phyloP scores from a whole-genome alignment of 805 yeast species.

The Huiozyma sinensis region DNA sequence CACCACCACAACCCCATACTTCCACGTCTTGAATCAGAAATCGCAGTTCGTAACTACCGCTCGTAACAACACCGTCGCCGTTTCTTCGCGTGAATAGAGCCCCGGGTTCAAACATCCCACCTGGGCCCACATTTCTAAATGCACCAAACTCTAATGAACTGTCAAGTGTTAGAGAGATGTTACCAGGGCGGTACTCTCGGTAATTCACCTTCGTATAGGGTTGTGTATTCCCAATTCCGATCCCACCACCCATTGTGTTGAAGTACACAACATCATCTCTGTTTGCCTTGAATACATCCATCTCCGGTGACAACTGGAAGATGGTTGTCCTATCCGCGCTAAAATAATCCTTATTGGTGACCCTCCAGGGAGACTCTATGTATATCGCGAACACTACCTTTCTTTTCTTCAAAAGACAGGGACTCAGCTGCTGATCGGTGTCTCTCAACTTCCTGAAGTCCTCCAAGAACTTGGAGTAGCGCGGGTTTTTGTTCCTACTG shows the following conservation, averaged over 20 bases:
- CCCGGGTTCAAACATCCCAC: slow-evolving; percentile 39
- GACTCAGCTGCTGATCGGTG: slow-evolving; percentile 16
- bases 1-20: slow-evolving; percentile 87
- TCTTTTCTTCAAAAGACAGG: slow-evolving; percentile 19
- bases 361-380: slow-evolving; percentile 65
- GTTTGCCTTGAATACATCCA: slow-evolving; percentile 39
- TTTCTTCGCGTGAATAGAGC: slow-evolving; percentile 8
- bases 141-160: slow-evolving; percentile 69
- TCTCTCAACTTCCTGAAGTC: slow-evolving; percentile 36
- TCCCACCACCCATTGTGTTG: slow-evolving; percentile 63
- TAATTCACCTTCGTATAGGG: slow-evolving; percentile 41
- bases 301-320: slow-evolving; percentile 57
- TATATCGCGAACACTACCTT: slow-evolving; percentile 53
- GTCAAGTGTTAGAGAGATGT: slow-evolving; percentile 71
- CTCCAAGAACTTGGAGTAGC: slow-evolving; percentile 42
- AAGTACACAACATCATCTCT: slow-evolving; percentile 45
- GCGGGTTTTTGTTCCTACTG: slow-evolving; percentile 17
- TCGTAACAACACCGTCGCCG: slow-evolving; percentile 12
- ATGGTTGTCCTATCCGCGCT: slow-evolving; percentile 52
- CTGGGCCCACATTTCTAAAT: slow-evolving; percentile 57
- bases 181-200: slow-evolving; percentile 52
- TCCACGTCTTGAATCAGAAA: slow-evolving; percentile 67
- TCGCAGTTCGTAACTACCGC: slow-evolving; percentile 46
- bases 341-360: slow-evolving; percentile 59
- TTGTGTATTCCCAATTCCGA: slow-evolving; percentile 71